Evolutionary conservation across 2,329 filamentous ascomycete species (phyloP), one percentile per base, ranked within the genome.

Genomic region (Sordariomycetes sp.): DNA sequence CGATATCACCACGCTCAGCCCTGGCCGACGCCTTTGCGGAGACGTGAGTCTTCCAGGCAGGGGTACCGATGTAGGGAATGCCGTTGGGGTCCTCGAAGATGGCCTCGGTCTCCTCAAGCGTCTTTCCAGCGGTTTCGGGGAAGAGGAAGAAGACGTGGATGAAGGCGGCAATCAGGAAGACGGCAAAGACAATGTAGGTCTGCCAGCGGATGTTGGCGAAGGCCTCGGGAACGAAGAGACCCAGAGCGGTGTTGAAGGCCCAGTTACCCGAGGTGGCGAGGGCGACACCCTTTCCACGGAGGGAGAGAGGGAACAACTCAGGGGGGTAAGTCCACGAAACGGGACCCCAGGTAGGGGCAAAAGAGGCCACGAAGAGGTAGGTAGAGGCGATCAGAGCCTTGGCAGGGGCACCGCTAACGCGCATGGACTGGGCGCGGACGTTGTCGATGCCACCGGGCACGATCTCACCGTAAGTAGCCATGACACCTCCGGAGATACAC

Each of bases 381-480:
- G 76, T 81, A 43, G 69, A 77, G 2, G 77, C 75, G 36, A 83
- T 82, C 35, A 82, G 72, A 3, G 70, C 70, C 46, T 79, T 67
- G 15, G 76, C 71, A 10, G 72, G 62, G 1, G 60, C 39, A 8
- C 56, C 56, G 0, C 44, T 40, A 0, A 59, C 44, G 3, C 35
- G 74, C 41, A 82, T 67, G 1, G 68, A 82, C 5, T 54, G 48
- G 29, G 55, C 53, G 0, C 46, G 42, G 11, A 72, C 71, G 17
- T 59, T 64, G 11, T 61, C 55, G 8, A 74, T 61, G 6, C 57
- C 57, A 3, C 58, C 55, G 0, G 66, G 63, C 0, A 64, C 53
- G 10, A 54, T 44, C 5, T 47, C 43, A 15, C 68, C 70, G 35
- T 69, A 58, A 3, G 49, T 54, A 6, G 64, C 68, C 42, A 76